These are phyloP conservation scores for Trichoderma atroviride DNA, from an alignment of 2,329 filamentous ascomycete species.

Conservation along the genomic window DNA sequence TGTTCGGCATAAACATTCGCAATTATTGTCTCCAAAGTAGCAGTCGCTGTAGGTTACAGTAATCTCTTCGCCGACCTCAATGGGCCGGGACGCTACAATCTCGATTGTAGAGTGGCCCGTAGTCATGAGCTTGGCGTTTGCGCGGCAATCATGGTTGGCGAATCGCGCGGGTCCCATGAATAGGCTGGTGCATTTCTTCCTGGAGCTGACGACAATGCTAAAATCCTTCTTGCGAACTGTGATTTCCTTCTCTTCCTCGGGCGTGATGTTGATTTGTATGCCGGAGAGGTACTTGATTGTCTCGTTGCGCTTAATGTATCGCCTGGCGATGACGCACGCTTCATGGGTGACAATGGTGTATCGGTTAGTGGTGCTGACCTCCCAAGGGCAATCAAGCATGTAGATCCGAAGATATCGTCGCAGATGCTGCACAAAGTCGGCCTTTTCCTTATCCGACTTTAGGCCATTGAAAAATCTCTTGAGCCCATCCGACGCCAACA, in stretches of 20 bases:
- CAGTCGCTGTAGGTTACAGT: constrained; percentile 95
- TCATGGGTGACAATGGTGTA: constrained; percentile 92
- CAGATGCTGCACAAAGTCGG: constrained; percentile 83
- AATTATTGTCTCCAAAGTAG: constrained; percentile 94
- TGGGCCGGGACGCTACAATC: constrained; percentile 80
- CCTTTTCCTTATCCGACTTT: constrained; percentile 75
- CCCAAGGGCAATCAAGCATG: constrained; percentile 89
- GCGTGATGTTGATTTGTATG: constrained; percentile 88
- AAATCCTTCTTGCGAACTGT: constrained; percentile 87
- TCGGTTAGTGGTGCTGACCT: constrained; percentile 87
- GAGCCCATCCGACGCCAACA: constrained; percentile 74
- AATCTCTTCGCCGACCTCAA: constrained; percentile 88
- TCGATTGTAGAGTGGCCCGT: constrained; percentile 85
- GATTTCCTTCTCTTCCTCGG: constrained; percentile 84
- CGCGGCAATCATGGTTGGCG: constrained; percentile 94
- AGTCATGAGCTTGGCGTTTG: constrained; percentile 86
- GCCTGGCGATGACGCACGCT: constrained; percentile 81
- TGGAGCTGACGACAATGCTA: constrained; percentile 91
- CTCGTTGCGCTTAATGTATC: constrained; percentile 77
- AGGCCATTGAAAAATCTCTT: constrained; percentile 70
- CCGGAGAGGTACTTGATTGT: constrained; percentile 88
- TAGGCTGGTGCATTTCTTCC: constrained; percentile 85
- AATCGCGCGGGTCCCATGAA: constrained; percentile 96
- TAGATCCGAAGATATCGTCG: constrained; percentile 93
- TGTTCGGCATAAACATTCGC: constrained; percentile 87